Conservation (phyloP, 805 yeast species). For the Kodamaea hsintzibuensis region DNA sequence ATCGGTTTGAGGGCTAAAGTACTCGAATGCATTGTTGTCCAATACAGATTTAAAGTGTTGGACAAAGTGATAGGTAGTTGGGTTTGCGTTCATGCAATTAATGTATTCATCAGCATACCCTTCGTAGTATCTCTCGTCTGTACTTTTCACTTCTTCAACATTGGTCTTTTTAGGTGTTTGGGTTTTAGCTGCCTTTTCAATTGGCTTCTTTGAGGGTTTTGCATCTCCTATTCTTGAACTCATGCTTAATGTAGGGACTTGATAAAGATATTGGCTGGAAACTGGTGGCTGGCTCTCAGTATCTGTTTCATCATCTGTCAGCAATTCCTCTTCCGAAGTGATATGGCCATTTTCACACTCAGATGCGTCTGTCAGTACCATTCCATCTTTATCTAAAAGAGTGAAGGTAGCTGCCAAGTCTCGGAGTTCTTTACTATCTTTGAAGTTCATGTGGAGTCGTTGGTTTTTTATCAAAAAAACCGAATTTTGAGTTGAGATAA, state of each 20-base stretch:
- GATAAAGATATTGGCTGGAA: constrained; percentile 9
- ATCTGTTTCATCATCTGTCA: constrained; percentile 9
- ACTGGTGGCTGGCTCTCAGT: constrained; percentile 2
- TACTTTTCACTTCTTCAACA: background rate
- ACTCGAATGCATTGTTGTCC: constrained; percentile 28
- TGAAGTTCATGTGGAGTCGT: constrained; percentile 13
- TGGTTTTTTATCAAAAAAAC: background rate
- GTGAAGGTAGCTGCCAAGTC: constrained; percentile 14
- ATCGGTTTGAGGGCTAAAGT: constrained; percentile 24
- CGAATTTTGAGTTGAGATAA: background rate
- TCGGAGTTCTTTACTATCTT: constrained; percentile 12
- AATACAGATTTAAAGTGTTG: constrained; percentile 24
- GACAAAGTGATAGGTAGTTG: constrained; percentile 44
- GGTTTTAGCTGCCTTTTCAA: background rate
- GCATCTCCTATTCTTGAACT: background rate
- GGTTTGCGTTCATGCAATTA: constrained; percentile 35
- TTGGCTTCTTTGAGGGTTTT: background rate
- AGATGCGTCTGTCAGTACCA: constrained; percentile 14
- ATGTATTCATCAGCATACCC: constrained; percentile 24
- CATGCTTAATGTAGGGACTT: constrained; percentile 9
- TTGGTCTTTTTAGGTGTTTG: no score
- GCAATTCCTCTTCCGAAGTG: background rate
- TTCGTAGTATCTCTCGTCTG: constrained; percentile 16
- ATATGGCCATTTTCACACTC: constrained; percentile 9
- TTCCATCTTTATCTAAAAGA: constrained; percentile 15